phyloP scores from a whole-genome alignment of 2,329 filamentous ascomycete species.

The Bipolaris zeicola region DNA sequence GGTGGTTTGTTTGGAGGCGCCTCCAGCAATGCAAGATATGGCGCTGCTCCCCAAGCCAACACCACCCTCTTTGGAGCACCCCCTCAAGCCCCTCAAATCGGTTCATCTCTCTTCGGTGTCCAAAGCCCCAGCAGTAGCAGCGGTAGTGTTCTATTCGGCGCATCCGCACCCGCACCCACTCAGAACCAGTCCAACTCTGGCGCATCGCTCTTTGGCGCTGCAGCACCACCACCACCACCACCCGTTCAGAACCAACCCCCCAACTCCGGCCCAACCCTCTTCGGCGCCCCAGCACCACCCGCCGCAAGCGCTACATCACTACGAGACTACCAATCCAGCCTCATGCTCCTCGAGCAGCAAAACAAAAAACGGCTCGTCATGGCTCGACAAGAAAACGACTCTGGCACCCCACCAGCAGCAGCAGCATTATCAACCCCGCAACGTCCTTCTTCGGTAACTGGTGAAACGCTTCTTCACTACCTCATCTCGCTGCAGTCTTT shows the following conservation, averaged over 20 bases:
- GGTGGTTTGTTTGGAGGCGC: neutral
- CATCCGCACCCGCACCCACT: too few relatives aligned
- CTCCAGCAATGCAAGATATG: neutral
- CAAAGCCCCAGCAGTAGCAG: neutral
- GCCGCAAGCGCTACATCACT: conserved; percentile 45
- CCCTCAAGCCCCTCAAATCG: too few relatives aligned
- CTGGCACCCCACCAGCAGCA: too few relatives aligned
- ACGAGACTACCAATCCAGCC: conserved; percentile 83
- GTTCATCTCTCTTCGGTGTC: neutral
- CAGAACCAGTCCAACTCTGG: too few relatives aligned
- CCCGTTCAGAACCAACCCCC: too few relatives aligned
- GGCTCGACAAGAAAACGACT: neutral
- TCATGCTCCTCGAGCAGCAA: conserved; percentile 83
- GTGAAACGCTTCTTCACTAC: conserved; percentile 42
- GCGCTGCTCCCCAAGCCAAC: neutral
- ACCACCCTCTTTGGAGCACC: neutral
- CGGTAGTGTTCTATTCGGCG: too few relatives aligned
- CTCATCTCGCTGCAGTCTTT: conserved; percentile 64
- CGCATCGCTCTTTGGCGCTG: neutral
- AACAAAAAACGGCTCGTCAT: conserved; percentile 52
- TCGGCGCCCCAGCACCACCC: neutral
- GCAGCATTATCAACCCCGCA: neutral
- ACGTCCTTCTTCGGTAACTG: conserved; percentile 18
- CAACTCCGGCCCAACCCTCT: neutral
- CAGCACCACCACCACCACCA: neutral